Evolutionary conservation across 352 stramenopile genomes (phyloP).

Genomic region (Globisporangium takayamanum): DNA sequence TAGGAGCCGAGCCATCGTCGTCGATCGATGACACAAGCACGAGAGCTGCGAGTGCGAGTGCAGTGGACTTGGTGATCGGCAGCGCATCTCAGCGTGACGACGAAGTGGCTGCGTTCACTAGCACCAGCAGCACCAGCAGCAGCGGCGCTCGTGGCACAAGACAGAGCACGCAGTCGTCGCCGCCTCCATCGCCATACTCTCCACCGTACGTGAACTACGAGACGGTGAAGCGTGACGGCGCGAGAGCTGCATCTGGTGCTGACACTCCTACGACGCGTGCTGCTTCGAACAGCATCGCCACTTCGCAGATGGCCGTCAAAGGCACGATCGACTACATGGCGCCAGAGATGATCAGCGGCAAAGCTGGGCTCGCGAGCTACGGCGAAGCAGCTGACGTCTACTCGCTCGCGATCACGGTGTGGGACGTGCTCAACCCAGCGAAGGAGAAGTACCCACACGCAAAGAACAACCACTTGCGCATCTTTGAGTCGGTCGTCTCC

Average conservation of each 20-base stretch:
- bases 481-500: constrained; percentile 46
- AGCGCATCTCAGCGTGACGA: background rate
- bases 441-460: constrained; percentile 26
- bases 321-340: constrained; percentile 37
- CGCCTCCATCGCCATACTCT: too few species aligned
- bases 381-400: constrained; percentile 62
- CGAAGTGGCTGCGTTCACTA: too few species aligned
- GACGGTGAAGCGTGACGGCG: too few species aligned
- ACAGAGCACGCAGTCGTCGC: too few species aligned
- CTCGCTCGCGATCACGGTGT: constrained; percentile 61
- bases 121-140: too few species aligned
- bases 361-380: constrained; percentile 38
- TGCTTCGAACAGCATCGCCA: background rate
- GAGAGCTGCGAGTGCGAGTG: constrained; percentile 17
- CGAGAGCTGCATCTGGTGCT: background rate
- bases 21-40: background rate
- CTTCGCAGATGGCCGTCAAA: constrained; percentile 57
- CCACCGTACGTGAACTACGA: too few species aligned
- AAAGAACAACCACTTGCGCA: constrained; percentile 23
- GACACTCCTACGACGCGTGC: too few species aligned
- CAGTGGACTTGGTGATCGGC: background rate
- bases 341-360: constrained; percentile 57
- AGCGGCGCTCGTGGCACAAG: too few species aligned
- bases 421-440: constrained; percentile 51
- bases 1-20: too few species aligned